Percentiles rank a stretch among this genome's conserved stretches.
Conservation (phyloP, 345 rosid species). For the Eucalyptus polyanthemos region DNA sequence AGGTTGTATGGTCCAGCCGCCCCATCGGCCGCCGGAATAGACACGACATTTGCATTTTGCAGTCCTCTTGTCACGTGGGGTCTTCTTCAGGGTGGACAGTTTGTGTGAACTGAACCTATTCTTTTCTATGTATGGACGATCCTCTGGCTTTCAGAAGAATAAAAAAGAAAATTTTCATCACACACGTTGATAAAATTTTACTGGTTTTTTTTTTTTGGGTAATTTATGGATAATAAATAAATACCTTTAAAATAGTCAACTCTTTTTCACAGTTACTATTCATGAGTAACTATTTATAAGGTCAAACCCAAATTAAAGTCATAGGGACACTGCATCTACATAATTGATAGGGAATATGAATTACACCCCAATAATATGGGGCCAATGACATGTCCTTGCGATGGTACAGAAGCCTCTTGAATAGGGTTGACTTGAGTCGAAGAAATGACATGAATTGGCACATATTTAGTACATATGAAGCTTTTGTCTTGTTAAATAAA, state of each 20-base stretch:
- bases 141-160: neutral
- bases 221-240: neutral
- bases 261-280: neutral
- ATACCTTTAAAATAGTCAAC: neutral
- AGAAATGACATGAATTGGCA: too few relatives aligned
- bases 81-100: neutral
- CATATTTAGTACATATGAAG: too few relatives aligned
- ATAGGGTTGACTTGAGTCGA: too few relatives aligned
- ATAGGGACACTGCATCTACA: too few relatives aligned
- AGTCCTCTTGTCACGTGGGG: neutral
- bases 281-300: too few relatives aligned
- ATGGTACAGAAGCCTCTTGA: too few relatives aligned
- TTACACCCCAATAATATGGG: too few relatives aligned
- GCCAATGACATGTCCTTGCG: too few relatives aligned
- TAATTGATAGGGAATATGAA: too few relatives aligned
- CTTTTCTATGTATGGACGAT: neutral
- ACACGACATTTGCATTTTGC: neutral
- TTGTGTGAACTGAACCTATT: neutral
- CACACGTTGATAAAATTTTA: neutral
- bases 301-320: too few relatives aligned
- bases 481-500: too few relatives aligned
- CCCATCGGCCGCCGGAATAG: neutral
- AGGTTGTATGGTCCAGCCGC: neutral
- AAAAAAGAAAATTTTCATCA: neutral
- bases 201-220: neutral